Conservation (phyloP, 2,329 filamentous ascomycete genomes). For the Curvularia verruculosa region DNA sequence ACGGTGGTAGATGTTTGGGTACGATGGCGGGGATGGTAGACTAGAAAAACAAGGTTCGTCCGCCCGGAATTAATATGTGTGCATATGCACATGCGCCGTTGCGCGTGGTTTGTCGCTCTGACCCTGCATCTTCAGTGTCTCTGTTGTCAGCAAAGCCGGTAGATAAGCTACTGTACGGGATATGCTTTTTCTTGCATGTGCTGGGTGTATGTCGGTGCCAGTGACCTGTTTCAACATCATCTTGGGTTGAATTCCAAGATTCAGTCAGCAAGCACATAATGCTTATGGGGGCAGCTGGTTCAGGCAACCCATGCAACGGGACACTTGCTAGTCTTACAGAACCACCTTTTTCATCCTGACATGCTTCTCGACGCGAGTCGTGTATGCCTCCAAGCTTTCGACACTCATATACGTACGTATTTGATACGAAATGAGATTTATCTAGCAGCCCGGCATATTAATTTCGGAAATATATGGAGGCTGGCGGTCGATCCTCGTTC, state of each 20-base stretch:
- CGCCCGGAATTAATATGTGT: not conserved
- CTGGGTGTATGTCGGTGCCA: constrained; percentile 29
- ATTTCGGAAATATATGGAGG: not conserved
- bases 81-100: constrained; percentile 4
- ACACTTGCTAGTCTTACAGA: not conserved
- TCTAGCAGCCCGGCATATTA: not conserved
- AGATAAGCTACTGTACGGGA: constrained; percentile 7
- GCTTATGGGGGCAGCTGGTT: not conserved
- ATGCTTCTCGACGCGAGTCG: not conserved
- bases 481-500: not conserved
- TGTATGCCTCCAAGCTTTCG: not conserved
- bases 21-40: constrained; percentile 71
- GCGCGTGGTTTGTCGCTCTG: not conserved
- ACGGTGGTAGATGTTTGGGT: constrained; percentile 76
- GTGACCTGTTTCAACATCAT: constrained; percentile 36
- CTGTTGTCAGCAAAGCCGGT: not conserved
- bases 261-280: constrained; percentile 16
- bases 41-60: not conserved
- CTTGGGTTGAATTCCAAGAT: constrained; percentile 35
- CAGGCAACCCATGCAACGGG: not conserved
- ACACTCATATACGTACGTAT: constrained; percentile 17
- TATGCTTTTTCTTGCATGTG: constrained; percentile 26
- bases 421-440: constrained; percentile 41
- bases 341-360: not conserved
- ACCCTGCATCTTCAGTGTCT: not conserved